Percentiles rank a stretch among this genome's conserved stretches.
These are phyloP conservation scores for Millerozyma acaciae DNA, from an alignment of 805 yeast species.

Conservation along the genomic window DNA sequence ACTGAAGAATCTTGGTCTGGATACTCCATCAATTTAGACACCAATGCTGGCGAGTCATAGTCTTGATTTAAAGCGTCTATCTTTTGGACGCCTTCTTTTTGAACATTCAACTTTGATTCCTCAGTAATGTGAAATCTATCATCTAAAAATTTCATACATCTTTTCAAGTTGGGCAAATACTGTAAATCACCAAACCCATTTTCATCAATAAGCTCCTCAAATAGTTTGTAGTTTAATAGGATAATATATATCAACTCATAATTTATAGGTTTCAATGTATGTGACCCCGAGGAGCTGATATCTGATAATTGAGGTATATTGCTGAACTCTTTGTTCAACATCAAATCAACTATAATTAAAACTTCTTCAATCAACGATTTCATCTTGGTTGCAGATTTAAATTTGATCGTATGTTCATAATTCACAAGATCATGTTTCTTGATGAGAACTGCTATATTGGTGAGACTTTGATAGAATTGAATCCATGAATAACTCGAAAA, in stretches of 20 bases:
- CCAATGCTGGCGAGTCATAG: constrained; percentile 24
- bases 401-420: constrained; percentile 12
- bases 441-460: constrained; percentile 29
- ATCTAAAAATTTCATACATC: constrained; percentile 16
- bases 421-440: constrained; percentile 15
- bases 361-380: constrained; percentile 23
- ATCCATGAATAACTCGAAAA: constrained; percentile 30
- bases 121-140: constrained; percentile 15
- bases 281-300: constrained; percentile 14
- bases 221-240: constrained; percentile 21
- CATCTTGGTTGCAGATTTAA: constrained; percentile 9
- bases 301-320: constrained; percentile 13
- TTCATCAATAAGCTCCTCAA: constrained; percentile 9
- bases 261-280: constrained; percentile 20
- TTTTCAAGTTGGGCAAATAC: constrained; percentile 10
- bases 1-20: background rate
- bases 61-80: constrained; percentile 21
- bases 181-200: constrained; percentile 1
- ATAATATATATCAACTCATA: constrained; percentile 29
- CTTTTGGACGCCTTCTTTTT: constrained; percentile 8
- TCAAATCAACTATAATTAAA: constrained; percentile 15
- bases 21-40: constrained; percentile 10
- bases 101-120: constrained; percentile 9
- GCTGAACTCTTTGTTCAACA: constrained; percentile 17
- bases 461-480: constrained; percentile 29